A percentile compares a stretch with the other conserved stretches of the same genome.
Evolutionary conservation across 202 grass and related monocot genomes (phyloP).

Genomic region (Schoenoplectus triqueter): DNA sequence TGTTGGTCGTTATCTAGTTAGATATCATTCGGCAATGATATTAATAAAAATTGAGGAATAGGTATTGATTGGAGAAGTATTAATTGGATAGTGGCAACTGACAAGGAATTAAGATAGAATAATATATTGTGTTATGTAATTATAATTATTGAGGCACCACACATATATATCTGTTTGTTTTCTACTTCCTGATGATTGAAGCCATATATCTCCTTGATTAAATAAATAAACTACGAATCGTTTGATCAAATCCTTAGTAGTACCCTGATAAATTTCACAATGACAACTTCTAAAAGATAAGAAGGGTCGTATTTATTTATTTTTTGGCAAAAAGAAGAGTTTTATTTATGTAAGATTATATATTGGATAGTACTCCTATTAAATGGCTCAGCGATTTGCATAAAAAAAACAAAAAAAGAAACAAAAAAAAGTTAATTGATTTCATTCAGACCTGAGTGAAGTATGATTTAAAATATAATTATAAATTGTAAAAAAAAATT

Average conservation of each 20-base stretch:
- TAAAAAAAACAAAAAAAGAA: too few relatives aligned
- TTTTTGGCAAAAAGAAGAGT: too few relatives aligned
- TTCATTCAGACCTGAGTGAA: too few relatives aligned
- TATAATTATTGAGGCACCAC: slow-evolving; percentile 23
- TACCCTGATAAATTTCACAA: not conserved
- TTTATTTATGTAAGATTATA: too few relatives aligned
- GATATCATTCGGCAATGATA: not conserved
- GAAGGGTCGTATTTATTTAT: too few relatives aligned
- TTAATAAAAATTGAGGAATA: not conserved
- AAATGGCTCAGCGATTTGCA: too few relatives aligned
- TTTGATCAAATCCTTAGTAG: not conserved
- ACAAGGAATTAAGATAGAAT: not conserved
- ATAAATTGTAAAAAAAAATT: too few relatives aligned
- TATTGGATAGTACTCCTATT: too few relatives aligned
- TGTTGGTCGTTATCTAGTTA: not conserved
- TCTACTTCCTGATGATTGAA: slow-evolving; percentile 4
- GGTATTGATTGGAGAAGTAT: not conserved
- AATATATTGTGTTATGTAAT: not conserved
- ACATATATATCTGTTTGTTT: not conserved
- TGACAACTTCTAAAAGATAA: not conserved
- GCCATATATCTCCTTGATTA: slow-evolving; percentile 2
- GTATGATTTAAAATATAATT: too few relatives aligned
- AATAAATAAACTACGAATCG: not conserved
- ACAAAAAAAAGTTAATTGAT: too few relatives aligned
- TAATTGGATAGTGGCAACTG: not conserved